Conservation (phyloP, 2,329 filamentous ascomycete species). For the Metarhizium robertsii region DNA sequence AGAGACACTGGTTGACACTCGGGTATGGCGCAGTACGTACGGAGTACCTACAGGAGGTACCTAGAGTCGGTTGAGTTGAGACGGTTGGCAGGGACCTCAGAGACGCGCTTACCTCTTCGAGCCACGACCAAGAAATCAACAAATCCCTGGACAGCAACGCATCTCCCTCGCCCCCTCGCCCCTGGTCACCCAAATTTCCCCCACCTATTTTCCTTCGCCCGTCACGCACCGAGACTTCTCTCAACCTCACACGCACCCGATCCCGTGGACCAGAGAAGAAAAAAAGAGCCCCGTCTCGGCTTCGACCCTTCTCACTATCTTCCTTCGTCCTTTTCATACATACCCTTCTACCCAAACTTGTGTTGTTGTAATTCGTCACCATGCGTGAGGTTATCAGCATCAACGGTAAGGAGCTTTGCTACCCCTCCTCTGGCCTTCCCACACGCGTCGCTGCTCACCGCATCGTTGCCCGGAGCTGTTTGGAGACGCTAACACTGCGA, state of each 20-base stretch:
- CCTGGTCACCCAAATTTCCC: conserved; percentile 35
- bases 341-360: conserved; percentile 9
- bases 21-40: background rate
- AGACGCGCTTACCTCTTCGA: conserved; percentile 24
- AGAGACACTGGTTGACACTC: background rate
- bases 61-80: too few relatives aligned
- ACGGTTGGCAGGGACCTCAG: conserved; percentile 2
- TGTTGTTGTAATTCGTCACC: conserved; percentile 34
- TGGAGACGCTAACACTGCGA: conserved; percentile 40
- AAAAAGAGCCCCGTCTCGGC: conserved; percentile 7
- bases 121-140: conserved; percentile 27
- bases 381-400: conserved; percentile 99
- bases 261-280: conserved; percentile 8
- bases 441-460: conserved; percentile 9
- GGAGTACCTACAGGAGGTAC: background rate
- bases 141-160: conserved; percentile 25
- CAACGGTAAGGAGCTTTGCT: conserved; percentile 64
- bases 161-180: conserved; percentile 12
- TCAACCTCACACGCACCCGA: conserved; percentile 13
- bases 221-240: conserved; percentile 15
- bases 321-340: conserved; percentile 13
- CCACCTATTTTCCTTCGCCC: conserved; percentile 33
- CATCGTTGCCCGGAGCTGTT: background rate
- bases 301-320: conserved; percentile 15
- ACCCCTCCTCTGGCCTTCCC: conserved; percentile 20